Percentiles rank a stretch among this genome's conserved stretches.
Conservation (phyloP, 345 rosid genomes). For the Ricinus communis region DNA sequence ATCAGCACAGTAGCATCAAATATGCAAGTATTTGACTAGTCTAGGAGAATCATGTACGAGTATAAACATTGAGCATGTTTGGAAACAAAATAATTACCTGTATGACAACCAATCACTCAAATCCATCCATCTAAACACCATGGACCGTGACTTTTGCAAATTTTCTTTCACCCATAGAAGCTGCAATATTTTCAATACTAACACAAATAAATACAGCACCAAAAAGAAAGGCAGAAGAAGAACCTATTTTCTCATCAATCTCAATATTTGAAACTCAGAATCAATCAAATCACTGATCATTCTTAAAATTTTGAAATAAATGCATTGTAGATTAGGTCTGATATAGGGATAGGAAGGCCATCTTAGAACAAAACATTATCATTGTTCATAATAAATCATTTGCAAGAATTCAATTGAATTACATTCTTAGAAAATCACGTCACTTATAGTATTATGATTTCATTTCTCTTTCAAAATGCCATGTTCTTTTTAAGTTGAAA, state of each 20-base stretch:
- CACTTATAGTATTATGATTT: background rate
- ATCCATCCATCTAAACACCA: slow-evolving; percentile 98
- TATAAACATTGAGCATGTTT: slow-evolving; percentile 7
- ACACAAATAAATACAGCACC: background rate
- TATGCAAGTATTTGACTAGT: background rate
- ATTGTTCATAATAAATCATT: too few species aligned
- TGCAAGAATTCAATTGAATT: background rate
- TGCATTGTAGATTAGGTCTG: too few species aligned
- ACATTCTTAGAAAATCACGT: slow-evolving; percentile 9
- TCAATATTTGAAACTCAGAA: too few species aligned
- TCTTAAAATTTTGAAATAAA: too few species aligned
- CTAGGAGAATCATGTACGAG: slow-evolving; percentile 10
- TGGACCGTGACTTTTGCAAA: slow-evolving; percentile 88
- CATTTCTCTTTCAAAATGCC: background rate
- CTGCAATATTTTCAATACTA: slow-evolving; percentile 39
- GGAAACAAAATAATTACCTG: slow-evolving; percentile 43
- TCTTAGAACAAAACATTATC: too few species aligned
- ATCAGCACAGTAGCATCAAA: slow-evolving; percentile 5
- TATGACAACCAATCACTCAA: slow-evolving; percentile 98
- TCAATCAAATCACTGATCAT: too few species aligned
- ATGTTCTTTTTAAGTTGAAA: too few species aligned
- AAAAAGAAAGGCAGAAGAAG: too few species aligned
- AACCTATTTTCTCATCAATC: too few species aligned
- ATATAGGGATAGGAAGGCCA: too few species aligned
- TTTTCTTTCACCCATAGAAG: slow-evolving; percentile 98